Conservation (phyloP, 768 basidiomycete genomes). For the Serpula lacrymans region DNA sequence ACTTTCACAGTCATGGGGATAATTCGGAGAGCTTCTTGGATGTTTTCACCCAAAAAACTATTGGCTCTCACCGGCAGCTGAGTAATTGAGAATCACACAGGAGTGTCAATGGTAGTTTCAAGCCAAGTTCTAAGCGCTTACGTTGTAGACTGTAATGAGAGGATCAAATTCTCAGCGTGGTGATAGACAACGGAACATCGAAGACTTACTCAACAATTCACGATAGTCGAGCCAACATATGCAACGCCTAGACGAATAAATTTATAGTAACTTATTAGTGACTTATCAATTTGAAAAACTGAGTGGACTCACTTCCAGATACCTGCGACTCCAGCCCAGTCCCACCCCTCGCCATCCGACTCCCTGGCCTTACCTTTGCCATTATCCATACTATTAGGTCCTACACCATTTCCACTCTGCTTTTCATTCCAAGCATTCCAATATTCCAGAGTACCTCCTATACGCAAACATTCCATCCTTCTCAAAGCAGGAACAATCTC, state of each 20-base stretch:
- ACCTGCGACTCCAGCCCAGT: slow-evolving; percentile 57
- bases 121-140: slow-evolving; percentile 10
- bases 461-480: slow-evolving; percentile 33
- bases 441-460: slow-evolving; percentile 41
- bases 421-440: slow-evolving; percentile 28
- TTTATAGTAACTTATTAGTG: too few species aligned
- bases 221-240: slow-evolving; percentile 60
- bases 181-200: neutral
- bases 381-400: slow-evolving; percentile 6
- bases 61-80: neutral
- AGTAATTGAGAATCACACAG: slow-evolving; percentile 15
- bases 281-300: neutral
- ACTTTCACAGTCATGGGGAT: slow-evolving; percentile 50
- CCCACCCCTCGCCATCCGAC: slow-evolving; percentile 43
- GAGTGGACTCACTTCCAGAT: slow-evolving; percentile 44
- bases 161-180: neutral
- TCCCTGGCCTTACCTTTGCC: slow-evolving; percentile 19
- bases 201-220: slow-evolving; percentile 45
- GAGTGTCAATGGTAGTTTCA: neutral
- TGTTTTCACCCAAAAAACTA: slow-evolving; percentile 27
- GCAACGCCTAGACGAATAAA: slow-evolving; percentile 44
- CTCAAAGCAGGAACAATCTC: slow-evolving; percentile 27
- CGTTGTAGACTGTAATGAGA: slow-evolving; percentile 36
- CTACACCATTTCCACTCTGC: neutral
- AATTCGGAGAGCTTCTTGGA: slow-evolving; percentile 47